Evolutionary conservation across 2,329 filamentous ascomycete genomes (phyloP), one percentile per base, ranked within the genome.

Genomic region (Fusarium incarnatum): DNA sequence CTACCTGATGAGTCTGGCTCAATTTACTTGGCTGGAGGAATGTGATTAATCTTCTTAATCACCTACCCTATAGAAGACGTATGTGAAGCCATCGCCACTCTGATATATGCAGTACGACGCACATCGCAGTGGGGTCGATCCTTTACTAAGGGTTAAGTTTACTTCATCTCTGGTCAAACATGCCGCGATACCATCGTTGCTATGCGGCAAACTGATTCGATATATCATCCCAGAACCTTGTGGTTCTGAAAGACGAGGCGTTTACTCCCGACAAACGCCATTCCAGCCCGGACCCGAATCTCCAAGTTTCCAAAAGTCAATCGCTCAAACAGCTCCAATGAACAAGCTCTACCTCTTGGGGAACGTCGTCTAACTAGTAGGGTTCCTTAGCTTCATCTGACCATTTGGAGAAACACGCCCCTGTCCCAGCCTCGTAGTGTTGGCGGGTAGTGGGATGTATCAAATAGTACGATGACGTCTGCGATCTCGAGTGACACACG

Each of bases 381-480:
- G 25, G 22, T 47, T 55, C 23, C 22, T 44, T 65, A 66, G 62
- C 27, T 54, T 60, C 47, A 48, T 41, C 49, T 34, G 40, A 22
- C 22, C 20, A 25, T 27, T 40, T 12, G 18, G 18, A 37, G 32
- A 27, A 23, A 55, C 52, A 54, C 58, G 42, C 52, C 56, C 62
- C 60, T 40, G 28, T 27, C 52, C 25, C 42, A 54, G 22, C 37
- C 30, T 32, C 13, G 18, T 15, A 32, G 32, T 18, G 16, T 37
- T 37, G 32, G 16, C 32, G 44, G 55, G 62, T 42, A 54, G 25
- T 65, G 30, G 34, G 32, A 27, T 23, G 30, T 27, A 27, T 27
- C 13, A 13, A 15, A 60, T 23, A 46, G 49, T n/a, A 40, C 34
- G 32, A 68, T 68, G 59, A 60, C 64, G 59, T 68, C 40, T 32